Conservation (phyloP, 108 stramenopile species). For the Fistulifera pelliculosa region DNA sequence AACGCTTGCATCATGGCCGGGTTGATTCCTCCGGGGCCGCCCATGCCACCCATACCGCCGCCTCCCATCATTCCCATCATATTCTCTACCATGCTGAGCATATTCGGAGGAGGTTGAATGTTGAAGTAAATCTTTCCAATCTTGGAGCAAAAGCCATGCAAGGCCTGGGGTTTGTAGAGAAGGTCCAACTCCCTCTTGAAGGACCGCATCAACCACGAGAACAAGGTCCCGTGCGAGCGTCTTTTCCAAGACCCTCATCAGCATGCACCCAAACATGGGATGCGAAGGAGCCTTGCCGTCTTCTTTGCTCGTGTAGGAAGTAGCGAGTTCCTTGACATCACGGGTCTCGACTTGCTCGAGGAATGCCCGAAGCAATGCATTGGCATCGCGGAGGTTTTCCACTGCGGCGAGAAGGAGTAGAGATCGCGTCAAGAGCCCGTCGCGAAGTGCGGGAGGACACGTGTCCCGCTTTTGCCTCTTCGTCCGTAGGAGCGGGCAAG, state of each 20-base stretch:
- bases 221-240: slow-evolving; percentile 72
- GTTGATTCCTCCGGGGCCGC: slow-evolving; percentile 45
- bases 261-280: slow-evolving; percentile 62
- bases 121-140: slow-evolving; percentile 83
- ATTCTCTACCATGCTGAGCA: slow-evolving; percentile 85
- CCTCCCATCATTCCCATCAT: slow-evolving; percentile 79
- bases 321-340: slow-evolving; percentile 40
- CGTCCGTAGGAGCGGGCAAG: slow-evolving; percentile 59
- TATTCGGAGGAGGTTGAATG: slow-evolving; percentile 82
- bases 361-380: slow-evolving; percentile 31
- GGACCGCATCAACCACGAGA: slow-evolving; percentile 64
- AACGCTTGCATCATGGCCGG: slow-evolving; percentile 82
- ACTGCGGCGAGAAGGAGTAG: slow-evolving; percentile 57
- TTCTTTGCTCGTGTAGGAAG: slow-evolving; percentile 65
- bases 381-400: slow-evolving; percentile 76
- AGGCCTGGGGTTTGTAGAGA: slow-evolving; percentile 58
- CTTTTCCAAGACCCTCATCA: slow-evolving; percentile 77
- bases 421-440: slow-evolving; percentile 73
- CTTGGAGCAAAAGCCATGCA: slow-evolving; percentile 72
- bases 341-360: slow-evolving; percentile 50
- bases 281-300: slow-evolving; percentile 76
- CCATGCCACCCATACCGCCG: slow-evolving; percentile 10
- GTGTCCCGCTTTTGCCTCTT: slow-evolving; percentile 54
- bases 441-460: slow-evolving; percentile 67
- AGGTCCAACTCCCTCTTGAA: slow-evolving; percentile 68